A percentile compares a stretch with the other conserved stretches of the same genome.
phyloP scores from a whole-genome alignment of 2,329 filamentous ascomycete genomes.

The Talaromyces sp. region DNA sequence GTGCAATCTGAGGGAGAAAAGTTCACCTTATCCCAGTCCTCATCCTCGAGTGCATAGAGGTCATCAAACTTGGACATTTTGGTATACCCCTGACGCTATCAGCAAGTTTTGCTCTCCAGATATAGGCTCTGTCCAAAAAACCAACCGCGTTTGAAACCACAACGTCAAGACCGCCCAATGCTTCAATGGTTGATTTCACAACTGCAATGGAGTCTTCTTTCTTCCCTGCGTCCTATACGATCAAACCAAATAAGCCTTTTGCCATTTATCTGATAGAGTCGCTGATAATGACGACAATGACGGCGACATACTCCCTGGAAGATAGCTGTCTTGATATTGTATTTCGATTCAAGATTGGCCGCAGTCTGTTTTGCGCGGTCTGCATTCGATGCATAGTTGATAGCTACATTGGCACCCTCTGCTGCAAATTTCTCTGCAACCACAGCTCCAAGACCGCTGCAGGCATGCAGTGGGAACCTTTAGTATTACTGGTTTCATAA shows the following conservation, averaged over 20 bases:
- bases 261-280: background rate
- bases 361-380: conserved; percentile 57
- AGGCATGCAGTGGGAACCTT: conserved; percentile 8
- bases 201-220: conserved; percentile 55
- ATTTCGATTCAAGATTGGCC: conserved; percentile 48
- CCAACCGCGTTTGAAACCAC: conserved; percentile 68
- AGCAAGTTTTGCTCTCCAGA: background rate
- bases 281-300: conserved; percentile 16
- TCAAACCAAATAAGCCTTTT: background rate
- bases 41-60: conserved; percentile 53
- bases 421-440: conserved; percentile 62
- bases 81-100: conserved; percentile 51
- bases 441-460: conserved; percentile 65
- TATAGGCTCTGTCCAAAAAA: background rate
- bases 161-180: conserved; percentile 68
- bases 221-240: conserved; percentile 54
- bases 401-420: conserved; percentile 62
- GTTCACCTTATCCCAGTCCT: conserved; percentile 58
- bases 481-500: background rate
- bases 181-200: conserved; percentile 54
- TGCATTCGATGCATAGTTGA: conserved; percentile 65
- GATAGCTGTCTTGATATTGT: conserved; percentile 48
- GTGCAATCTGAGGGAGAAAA: conserved; percentile 7
- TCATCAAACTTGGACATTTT: conserved; percentile 54
- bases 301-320: conserved; percentile 54